Evolutionary conservation across 345 rosid species (phyloP).

Genomic region (Gossypium longicalyx): DNA sequence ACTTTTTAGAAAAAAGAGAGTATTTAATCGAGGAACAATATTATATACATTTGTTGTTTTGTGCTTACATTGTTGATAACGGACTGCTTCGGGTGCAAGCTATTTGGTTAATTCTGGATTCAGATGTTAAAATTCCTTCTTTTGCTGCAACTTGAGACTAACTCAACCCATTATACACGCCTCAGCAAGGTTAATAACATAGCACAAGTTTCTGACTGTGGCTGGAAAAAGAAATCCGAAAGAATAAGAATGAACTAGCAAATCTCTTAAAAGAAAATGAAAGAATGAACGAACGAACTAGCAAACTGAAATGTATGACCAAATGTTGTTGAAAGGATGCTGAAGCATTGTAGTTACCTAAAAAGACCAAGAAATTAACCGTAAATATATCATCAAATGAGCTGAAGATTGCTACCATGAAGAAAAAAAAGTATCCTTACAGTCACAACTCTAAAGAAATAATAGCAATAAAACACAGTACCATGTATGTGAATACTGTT

Average conservation of each 20-base stretch:
- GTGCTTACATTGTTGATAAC: background rate
- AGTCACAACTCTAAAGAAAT: conserved; percentile 22
- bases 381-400: background rate
- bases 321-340: background rate
- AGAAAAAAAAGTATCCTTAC: conserved; percentile 6
- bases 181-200: background rate
- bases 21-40: too few relatives aligned
- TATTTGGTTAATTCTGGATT: background rate
- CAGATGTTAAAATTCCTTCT: background rate
- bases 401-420: background rate
- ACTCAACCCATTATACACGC: background rate
- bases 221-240: too few relatives aligned
- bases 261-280: background rate
- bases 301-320: background rate
- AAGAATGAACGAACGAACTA: background rate
- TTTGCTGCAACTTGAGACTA: background rate
- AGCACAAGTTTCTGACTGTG: background rate
- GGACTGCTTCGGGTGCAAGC: background rate
- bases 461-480: conserved; percentile 13
- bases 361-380: background rate
- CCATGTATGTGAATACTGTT: conserved; percentile 16
- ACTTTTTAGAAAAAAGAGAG: background rate
- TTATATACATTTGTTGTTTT: background rate
- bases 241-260: background rate
- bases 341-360: background rate